A percentile compares a stretch with the other conserved stretches of the same genome.
Evolutionary conservation across 768 basidiomycete genomes (phyloP).

Genomic region (Chalciporus piperatus): DNA sequence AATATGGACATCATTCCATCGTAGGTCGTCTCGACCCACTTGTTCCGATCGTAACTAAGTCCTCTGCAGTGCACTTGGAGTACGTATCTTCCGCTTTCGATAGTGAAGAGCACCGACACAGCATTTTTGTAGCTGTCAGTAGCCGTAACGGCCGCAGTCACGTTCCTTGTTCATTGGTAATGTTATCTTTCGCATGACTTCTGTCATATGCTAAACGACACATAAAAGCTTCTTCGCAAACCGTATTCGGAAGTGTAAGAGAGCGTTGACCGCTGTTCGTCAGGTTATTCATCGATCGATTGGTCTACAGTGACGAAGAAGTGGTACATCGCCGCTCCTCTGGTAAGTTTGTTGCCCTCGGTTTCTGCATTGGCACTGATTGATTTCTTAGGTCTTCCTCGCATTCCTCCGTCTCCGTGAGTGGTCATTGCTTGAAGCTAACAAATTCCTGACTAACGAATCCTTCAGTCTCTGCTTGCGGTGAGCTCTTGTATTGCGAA

Average conservation of each 20-base stretch:
- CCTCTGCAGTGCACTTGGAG: constrained; percentile 24
- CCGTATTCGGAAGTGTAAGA: constrained; percentile 33
- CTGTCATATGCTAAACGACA: not conserved
- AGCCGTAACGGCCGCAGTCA: constrained; percentile 29
- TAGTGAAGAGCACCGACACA: not conserved
- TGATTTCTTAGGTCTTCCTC: constrained; percentile 21
- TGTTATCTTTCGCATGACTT: not conserved
- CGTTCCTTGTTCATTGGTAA: constrained; percentile 34
- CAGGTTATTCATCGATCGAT: constrained; percentile 10
- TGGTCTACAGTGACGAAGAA: constrained; percentile 26
- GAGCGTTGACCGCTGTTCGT: not conserved
- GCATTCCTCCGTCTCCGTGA: constrained; percentile 34
- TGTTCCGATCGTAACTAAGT: not conserved
- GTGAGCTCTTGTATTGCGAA: constrained; percentile 12
- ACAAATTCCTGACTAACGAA: constrained; percentile 4
- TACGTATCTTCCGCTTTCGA: constrained; percentile 2
- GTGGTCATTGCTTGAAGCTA: not conserved
- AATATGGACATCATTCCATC: constrained; percentile 29
- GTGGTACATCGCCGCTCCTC: constrained; percentile 31
- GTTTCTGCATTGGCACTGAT: not conserved
- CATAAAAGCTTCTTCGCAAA: constrained; percentile 31
- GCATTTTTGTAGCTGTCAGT: constrained; percentile 25
- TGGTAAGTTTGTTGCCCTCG: constrained; percentile 13
- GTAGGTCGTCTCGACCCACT: constrained; percentile 7
- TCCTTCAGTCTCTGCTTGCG: constrained; percentile 27